Evolutionary conservation across 2,329 filamentous ascomycete species (phyloP).

Genomic region (Claviceps fusiformis): DNA sequence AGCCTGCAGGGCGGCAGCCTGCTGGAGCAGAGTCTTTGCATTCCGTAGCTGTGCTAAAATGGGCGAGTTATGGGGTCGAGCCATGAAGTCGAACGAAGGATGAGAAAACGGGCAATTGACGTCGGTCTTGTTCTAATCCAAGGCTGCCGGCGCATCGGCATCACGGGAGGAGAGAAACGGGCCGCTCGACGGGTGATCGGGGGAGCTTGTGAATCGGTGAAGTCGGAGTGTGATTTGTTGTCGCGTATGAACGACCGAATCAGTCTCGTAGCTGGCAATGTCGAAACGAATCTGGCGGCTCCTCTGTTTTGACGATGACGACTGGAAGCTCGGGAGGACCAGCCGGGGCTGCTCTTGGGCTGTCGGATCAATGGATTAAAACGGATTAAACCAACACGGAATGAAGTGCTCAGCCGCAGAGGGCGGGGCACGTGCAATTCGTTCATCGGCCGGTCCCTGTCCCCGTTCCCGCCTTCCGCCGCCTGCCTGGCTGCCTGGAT

Average conservation of each 20-base stretch:
- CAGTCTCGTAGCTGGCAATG: too few relatives aligned
- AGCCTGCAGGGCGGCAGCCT: constrained; percentile 48
- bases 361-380: too few relatives aligned
- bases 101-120: constrained; percentile 1
- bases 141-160: constrained; percentile 6
- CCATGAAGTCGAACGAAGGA: constrained; percentile 29
- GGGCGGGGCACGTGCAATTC: background rate
- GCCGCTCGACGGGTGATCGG: background rate
- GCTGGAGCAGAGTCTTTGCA: constrained; percentile 37
- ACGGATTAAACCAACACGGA: too few relatives aligned
- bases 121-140: constrained; percentile 1
- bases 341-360: background rate
- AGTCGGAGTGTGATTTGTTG: background rate
- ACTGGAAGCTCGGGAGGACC: background rate
- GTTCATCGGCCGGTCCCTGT: background rate
- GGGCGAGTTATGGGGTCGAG: constrained; percentile 35
- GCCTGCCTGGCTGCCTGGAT: too few relatives aligned
- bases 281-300: too few relatives aligned
- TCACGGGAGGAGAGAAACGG: constrained; percentile 2
- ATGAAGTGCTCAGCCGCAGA: too few relatives aligned
- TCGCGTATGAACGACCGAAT: background rate
- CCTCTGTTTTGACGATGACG: background rate
- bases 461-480: too few relatives aligned
- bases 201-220: background rate
- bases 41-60: constrained; percentile 44